Percentiles rank a stretch among this genome's conserved stretches.
Conservation (phyloP, 768 basidiomycete species). For the Pleurotus djamor region DNA sequence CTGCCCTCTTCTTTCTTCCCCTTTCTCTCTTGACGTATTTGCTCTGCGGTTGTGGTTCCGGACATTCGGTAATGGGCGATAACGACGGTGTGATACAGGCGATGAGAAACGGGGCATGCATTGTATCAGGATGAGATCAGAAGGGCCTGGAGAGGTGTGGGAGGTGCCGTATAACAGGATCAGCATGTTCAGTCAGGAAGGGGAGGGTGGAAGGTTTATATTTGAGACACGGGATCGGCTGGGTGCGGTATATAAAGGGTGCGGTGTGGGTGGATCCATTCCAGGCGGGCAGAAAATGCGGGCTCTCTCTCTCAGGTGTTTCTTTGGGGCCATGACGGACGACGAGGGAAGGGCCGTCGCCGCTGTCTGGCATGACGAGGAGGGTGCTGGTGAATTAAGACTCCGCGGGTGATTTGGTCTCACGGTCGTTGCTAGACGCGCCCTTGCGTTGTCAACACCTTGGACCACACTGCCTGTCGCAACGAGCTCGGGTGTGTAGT, state of each 20-base stretch:
- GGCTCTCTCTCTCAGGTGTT: neutral
- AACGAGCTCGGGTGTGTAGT: neutral
- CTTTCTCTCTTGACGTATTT: neutral
- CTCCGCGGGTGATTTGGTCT: slow-evolving; percentile 3
- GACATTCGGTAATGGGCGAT: neutral
- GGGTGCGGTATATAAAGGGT: neutral
- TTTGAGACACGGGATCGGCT: neutral
- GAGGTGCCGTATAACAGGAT: neutral
- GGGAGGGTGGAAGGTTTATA: neutral
- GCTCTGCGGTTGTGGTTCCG: neutral
- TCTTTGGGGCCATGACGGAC: neutral
- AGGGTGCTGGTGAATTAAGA: neutral
- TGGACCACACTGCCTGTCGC: neutral
- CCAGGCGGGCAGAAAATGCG: neutral
- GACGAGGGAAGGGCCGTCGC: neutral
- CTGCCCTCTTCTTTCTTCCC: neutral
- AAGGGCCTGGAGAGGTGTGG: slow-evolving; percentile 6
- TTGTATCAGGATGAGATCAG: slow-evolving; percentile 1
- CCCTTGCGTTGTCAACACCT: neutral
- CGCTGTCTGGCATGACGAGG: neutral
- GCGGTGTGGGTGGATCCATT: neutral
- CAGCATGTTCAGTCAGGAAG: neutral
- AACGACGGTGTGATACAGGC: neutral
- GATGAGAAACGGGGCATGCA: neutral
- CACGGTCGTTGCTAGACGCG: slow-evolving; percentile 1